phyloP scores from a whole-genome alignment of 2,329 filamentous ascomycete genomes.

The Aphanocladium album region DNA sequence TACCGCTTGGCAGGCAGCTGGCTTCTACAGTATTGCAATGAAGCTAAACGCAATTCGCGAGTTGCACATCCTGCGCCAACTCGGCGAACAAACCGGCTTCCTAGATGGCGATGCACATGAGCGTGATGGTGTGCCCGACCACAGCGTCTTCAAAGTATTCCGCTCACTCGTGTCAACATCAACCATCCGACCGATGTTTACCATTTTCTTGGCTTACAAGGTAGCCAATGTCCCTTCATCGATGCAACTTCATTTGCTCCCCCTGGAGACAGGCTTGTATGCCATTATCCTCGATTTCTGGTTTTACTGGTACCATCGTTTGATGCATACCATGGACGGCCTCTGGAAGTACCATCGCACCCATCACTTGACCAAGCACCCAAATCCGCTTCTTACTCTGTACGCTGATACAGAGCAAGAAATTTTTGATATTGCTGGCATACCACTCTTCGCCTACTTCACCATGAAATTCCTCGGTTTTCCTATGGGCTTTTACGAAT shows the following conservation, averaged over 20 bases:
- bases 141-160: conserved; percentile 21
- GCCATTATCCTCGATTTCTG: conserved; percentile 34
- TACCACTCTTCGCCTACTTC: conserved; percentile 34
- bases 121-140: conserved; percentile 31
- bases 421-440: conserved; percentile 36
- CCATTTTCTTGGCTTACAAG: conserved; percentile 23
- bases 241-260: conserved; percentile 23
- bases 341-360: conserved; percentile 38
- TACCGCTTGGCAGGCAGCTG: conserved; percentile 1
- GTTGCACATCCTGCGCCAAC: conserved; percentile 23
- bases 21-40: conserved; percentile 26
- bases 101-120: conserved; percentile 26
- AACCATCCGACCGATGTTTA: conserved; percentile 19
- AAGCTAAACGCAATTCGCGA: conserved; percentile 26
- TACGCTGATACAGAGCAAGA: conserved; percentile 40
- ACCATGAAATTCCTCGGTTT: conserved; percentile 30
- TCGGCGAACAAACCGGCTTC: conserved; percentile 28
- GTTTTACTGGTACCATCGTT: conserved; percentile 24
- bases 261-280: conserved; percentile 27
- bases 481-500: conserved; percentile 42
- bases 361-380: conserved; percentile 41
- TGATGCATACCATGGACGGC: conserved; percentile 33
- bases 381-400: conserved; percentile 32
- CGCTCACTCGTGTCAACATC: conserved; percentile 20
- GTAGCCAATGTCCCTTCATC: conserved; percentile 9